Percentiles rank a stretch among this genome's conserved stretches.
These are phyloP conservation scores for Eucalyptus cloeziana DNA, from an alignment of 345 rosid genomes.

Conservation along the genomic window DNA sequence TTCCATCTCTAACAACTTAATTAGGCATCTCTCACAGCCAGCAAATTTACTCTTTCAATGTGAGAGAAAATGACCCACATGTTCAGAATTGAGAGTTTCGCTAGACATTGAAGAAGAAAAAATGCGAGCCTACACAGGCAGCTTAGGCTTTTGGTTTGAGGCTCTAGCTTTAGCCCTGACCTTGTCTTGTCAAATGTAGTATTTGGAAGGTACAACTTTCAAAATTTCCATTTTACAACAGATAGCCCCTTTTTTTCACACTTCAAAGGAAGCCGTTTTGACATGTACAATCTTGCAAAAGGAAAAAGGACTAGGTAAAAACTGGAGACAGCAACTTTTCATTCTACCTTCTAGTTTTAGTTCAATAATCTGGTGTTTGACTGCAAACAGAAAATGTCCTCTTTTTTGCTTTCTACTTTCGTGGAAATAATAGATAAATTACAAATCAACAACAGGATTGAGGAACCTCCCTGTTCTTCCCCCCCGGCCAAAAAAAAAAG, in stretches of 20 bases:
- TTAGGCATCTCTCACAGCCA: not conserved
- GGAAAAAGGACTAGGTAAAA: not conserved
- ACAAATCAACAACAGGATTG: not conserved
- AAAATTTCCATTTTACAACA: not conserved
- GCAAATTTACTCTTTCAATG: not conserved
- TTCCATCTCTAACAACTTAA: not conserved
- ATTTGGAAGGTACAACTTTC: not conserved
- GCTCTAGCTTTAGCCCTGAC: not conserved
- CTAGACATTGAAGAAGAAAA: not conserved
- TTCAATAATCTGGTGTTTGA: not conserved
- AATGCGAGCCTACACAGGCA: not conserved
- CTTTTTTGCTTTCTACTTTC: not conserved
- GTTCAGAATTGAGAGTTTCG: not conserved
- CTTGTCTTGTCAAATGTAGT: not conserved
- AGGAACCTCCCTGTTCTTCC: not conserved
- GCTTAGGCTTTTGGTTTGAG: not conserved
- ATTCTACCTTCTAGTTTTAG: not conserved
- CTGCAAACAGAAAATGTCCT: not conserved
- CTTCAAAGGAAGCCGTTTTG: not conserved
- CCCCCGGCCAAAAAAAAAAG: not conserved
- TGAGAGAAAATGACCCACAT: not conserved
- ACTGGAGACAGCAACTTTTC: not conserved
- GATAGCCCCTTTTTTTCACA: not conserved
- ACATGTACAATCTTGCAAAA: not conserved
- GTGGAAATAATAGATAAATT: not conserved